These are phyloP conservation scores for Heteromeles arbutifolia DNA, from an alignment of 306 rosid species.

Conservation along the genomic window DNA sequence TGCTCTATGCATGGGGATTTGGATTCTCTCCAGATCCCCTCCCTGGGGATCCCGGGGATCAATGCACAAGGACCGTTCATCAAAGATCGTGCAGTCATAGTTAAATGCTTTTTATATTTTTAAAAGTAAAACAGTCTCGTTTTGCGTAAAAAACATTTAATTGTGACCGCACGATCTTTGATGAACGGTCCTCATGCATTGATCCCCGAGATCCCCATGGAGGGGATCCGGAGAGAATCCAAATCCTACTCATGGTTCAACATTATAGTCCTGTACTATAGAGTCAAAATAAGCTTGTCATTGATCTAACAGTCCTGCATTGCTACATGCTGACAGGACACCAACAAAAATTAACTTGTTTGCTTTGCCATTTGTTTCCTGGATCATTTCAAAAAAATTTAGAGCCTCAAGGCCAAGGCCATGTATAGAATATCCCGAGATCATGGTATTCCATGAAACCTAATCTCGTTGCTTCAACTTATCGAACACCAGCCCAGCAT, in stretches of 20 bases:
- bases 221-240: too few relatives aligned
- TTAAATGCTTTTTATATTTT: too few relatives aligned
- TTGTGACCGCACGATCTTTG: too few relatives aligned
- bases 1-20: slow-evolving; percentile 77
- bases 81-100: too few relatives aligned
- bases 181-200: too few relatives aligned
- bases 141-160: too few relatives aligned
- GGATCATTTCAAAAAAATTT: slow-evolving; percentile 32
- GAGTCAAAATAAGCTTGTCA: slow-evolving; percentile 38
- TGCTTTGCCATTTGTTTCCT: slow-evolving; percentile 28
- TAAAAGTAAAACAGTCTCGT: too few relatives aligned
- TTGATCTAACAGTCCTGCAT: slow-evolving; percentile 39
- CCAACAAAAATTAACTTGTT: slow-evolving; percentile 44
- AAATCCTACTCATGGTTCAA: too few relatives aligned
- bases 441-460: slow-evolving; percentile 48
- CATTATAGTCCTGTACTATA: slow-evolving; percentile 28
- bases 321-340: slow-evolving; percentile 49
- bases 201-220: too few relatives aligned
- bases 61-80: too few relatives aligned
- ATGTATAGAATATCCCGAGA: slow-evolving; percentile 43
- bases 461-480: slow-evolving; percentile 27
- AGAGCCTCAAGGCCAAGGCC: slow-evolving; percentile 41
- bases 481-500: slow-evolving; percentile 38
- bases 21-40: too few relatives aligned
- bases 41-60: too few relatives aligned